phyloP scores from a whole-genome alignment of 2,329 filamentous ascomycete genomes.

The Xylaria multiplex region DNA sequence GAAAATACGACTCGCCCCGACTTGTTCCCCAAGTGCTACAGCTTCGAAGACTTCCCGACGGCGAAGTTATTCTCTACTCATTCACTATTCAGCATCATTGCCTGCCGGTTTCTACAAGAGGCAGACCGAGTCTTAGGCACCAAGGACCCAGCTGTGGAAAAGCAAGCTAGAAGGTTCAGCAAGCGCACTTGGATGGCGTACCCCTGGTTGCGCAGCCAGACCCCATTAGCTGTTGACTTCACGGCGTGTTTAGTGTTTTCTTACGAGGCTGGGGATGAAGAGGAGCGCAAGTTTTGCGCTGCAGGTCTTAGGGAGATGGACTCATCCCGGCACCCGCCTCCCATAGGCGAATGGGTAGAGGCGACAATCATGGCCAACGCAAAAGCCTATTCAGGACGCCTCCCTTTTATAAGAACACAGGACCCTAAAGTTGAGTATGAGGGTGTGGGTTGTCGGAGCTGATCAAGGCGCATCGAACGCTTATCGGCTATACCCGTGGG shows the following conservation, averaged over 20 bases:
- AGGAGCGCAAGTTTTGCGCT: constrained; percentile 42
- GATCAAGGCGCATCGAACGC: constrained; percentile 10
- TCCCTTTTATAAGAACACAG: constrained; percentile 44
- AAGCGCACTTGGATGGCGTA: constrained; percentile 44
- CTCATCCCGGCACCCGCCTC: constrained; percentile 43
- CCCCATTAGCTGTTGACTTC: constrained; percentile 44
- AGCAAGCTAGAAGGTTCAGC: constrained; percentile 40
- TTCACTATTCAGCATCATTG: constrained; percentile 42
- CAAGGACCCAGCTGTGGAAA: constrained; percentile 34
- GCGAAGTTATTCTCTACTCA: constrained; percentile 44
- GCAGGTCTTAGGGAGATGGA: constrained; percentile 42
- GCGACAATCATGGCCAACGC: constrained; percentile 46
- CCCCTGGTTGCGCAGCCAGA: constrained; percentile 42
- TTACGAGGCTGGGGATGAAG: constrained; percentile 43
- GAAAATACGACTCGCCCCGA: constrained; percentile 38
- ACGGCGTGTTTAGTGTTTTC: constrained; percentile 43
- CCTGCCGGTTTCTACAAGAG: constrained; percentile 41
- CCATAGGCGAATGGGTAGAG: constrained; percentile 44
- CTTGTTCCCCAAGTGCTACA: constrained; percentile 42
- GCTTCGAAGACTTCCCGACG: constrained; percentile 43
- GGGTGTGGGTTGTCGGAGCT: constrained; percentile 44
- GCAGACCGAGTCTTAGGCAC: constrained; percentile 39
- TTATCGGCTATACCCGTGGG: not conserved
- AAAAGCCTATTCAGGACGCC: constrained; percentile 45
- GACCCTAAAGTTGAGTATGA: constrained; percentile 42